Conservation (phyloP, 768 basidiomycete genomes). For the Lanmaoa rubissima region DNA sequence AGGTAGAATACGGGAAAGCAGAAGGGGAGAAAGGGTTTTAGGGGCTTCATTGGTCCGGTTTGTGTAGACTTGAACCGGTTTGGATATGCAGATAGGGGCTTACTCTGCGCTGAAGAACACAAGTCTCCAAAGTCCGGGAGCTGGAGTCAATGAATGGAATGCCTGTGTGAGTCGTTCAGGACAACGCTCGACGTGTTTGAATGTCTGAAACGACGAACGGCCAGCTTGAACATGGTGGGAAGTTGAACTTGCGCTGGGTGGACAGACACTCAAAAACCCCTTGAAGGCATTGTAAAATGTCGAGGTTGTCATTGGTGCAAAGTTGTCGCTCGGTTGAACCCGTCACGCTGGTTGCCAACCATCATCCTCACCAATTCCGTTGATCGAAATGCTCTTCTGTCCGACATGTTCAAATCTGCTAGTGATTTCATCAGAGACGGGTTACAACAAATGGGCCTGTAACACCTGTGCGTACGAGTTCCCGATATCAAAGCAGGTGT, state of each 20-base stretch:
- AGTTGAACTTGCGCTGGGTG: neutral
- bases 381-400: constrained; percentile 82
- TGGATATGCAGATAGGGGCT: neutral
- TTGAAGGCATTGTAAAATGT: neutral
- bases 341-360: neutral
- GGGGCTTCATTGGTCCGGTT: neutral
- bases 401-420: constrained; percentile 91
- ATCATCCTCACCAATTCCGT: neutral
- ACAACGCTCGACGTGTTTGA: neutral
- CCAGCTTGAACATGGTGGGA: neutral
- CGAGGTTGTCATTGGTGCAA: neutral
- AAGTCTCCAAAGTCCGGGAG: neutral
- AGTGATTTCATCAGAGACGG: constrained; percentile 71
- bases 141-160: neutral
- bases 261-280: neutral
- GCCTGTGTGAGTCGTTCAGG: neutral
- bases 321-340: neutral
- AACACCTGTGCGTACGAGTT: constrained; percentile 96
- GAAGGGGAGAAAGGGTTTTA: neutral
- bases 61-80: neutral
- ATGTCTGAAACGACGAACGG: too few species aligned
- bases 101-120: neutral
- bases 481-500: constrained; percentile 27
- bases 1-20: neutral
- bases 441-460: constrained; percentile 91